Base-by-base conservation (phyloP, 108 stramenopile species). In the Nannochloropsis granulata region DNA sequence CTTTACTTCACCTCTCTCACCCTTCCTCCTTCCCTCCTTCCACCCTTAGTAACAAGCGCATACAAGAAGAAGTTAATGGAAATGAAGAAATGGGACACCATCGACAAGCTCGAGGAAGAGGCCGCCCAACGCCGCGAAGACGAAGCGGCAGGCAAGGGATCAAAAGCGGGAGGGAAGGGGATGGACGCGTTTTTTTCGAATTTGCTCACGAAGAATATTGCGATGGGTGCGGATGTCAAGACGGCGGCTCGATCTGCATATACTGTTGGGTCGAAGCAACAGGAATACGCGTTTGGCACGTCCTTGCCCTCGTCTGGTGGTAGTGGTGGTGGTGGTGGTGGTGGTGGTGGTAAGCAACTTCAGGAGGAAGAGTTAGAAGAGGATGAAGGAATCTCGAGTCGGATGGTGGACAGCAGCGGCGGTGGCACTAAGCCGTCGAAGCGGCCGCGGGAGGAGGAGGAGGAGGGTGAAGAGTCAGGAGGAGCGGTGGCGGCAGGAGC, bases 61-160 rank as follows among this genome's bases (percentile, higher is more conserved):
- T 90, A 90, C 84, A 90, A 90, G 89, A 84, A 89, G 42, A 90
- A 90, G 14, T 85, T 90, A 16, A 87, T 90, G 88, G 90, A 90
- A 85, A 84, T 81, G 56, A 85, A 88, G 85, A 90, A 90, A 81
- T 90, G 90, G 90, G 90, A 90, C 43, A 84, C 85, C 13, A 87
- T 84, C 44, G 89, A 86, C 85, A 84, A 85, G 80, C 45, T 85
- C 16, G 86, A 86, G 34, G 90, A 44, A 14, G 90, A 84, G 81
- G 26, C 81, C 56, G 90, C 90, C 82, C 25, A 44, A 46, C 44
- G 82, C 21, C 25, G 43, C 13, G 89, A 84, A 21, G 90, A 84
- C 19, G 81, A 80, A 19, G 88, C 83, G 45, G 82, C 23, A 45
- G 84, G 87, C 82, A 85, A 78, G 82, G 42, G 81, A 44, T 81